These are phyloP conservation scores for Herpotrichia juniperi DNA, from an alignment of 2,329 filamentous ascomycete genomes.

Conservation along the genomic window DNA sequence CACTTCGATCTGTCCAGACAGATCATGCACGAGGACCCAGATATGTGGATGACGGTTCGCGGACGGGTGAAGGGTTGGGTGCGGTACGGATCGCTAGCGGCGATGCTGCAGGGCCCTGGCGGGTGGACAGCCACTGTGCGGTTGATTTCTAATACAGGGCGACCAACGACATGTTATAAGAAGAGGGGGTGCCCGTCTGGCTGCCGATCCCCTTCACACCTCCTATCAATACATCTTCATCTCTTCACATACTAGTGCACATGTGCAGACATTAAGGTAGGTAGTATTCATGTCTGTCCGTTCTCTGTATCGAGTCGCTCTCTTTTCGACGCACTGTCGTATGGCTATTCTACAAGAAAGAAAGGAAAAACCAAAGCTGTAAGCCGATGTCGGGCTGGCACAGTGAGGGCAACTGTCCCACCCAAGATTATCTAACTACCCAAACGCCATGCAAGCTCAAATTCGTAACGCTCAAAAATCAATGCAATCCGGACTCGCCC, in stretches of 20 bases:
- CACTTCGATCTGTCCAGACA: not conserved
- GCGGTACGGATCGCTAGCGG: constrained; percentile 1
- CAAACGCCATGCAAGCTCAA: not conserved
- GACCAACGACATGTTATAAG: not conserved
- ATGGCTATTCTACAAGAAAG: not conserved
- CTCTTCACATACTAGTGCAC: too few relatives aligned
- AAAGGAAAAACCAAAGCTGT: not conserved
- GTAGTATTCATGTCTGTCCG: not conserved
- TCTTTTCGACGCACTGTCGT: too few relatives aligned
- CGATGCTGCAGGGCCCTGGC: not conserved
- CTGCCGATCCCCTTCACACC: too few relatives aligned
- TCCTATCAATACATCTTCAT: too few relatives aligned
- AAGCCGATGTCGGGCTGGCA: not conserved
- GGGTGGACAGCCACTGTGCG: not conserved
- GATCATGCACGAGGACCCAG: not conserved
- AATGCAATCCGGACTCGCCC: constrained; percentile 45
- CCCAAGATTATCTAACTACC: not conserved
- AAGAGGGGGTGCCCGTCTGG: not conserved
- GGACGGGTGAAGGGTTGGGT: not conserved
- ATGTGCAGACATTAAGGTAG: not conserved
- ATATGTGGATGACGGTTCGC: not conserved
- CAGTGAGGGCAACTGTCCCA: not conserved
- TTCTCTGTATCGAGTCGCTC: too few relatives aligned
- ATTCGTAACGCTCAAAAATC: constrained; percentile 4
- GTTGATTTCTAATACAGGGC: not conserved